Base-by-base conservation (phyloP, 768 basidiomycete species). In the Antrodiella citrinella region DNA sequence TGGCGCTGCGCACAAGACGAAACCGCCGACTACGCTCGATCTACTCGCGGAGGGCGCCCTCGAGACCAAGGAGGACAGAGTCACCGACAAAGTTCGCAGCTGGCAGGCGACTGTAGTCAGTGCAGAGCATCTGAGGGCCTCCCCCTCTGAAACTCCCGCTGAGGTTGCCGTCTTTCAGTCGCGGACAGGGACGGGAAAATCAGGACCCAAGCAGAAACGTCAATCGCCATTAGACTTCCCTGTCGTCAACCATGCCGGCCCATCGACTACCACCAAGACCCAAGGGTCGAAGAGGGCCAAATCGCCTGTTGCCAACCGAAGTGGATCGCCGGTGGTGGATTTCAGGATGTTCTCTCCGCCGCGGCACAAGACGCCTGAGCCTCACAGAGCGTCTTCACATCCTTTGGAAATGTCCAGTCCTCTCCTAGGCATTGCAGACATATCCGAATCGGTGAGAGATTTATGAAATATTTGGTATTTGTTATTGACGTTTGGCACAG, bases 191-290 rank as follows among this genome's bases (percentile, higher is more conserved):
- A 53, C 41, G 52, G 44, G 21, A 44, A 45, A 26, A 26, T 47
- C 39, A 2, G 18, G 20, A 26, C n/a, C 35, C 23, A 38, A 21
- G 15, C 22, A 22, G 12, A 54, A 50, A 49, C 51, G 52, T 3
- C 61, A 61, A 19, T 54, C 66, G 0, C 64, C 73, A 1, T 63
- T 77, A 18, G 65, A 64, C 2, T 78, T 78, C 50, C 61, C 67
- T 4, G 76, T 76, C 19, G 63, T 71, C 40, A 78, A 78, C 50
- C 54, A 53, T 26, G 47, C 53, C 7, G 55, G 15, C 39, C 35
- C 21, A 45, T 46, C 44, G 44, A 50, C 15, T 43, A 38, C 41
- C 42, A 30, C 51, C 52, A 47, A 35, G 35, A 41, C 10, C 9
- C 30, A 26, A 42, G 39, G 45, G 45, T 46, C 26, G 48, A 47